phyloP scores from a whole-genome alignment of 1,284 basidiomycete species.

The Ceratobasidium papillatum region DNA sequence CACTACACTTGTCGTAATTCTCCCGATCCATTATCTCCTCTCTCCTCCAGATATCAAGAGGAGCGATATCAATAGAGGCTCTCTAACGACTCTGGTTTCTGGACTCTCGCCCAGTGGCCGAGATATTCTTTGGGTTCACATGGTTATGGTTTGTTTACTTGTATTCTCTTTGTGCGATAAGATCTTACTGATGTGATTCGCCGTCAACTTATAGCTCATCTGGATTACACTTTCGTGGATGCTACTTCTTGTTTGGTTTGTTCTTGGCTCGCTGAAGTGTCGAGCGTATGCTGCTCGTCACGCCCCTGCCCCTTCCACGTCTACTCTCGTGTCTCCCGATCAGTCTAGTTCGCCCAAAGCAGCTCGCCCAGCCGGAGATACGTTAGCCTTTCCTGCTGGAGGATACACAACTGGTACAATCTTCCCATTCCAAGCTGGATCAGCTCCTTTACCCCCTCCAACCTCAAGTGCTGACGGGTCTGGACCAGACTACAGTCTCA shows the following conservation, averaged over 20 bases:
- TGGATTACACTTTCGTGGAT: constrained; percentile 87
- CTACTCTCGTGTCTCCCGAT: constrained; percentile 7
- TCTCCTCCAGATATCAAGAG: constrained; percentile 57
- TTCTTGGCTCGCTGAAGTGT: constrained; percentile 73
- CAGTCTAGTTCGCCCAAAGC: neutral
- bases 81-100: constrained; percentile 78
- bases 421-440: constrained; percentile 23
- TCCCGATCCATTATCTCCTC: constrained; percentile 84
- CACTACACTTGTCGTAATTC: constrained; percentile 79
- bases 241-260: constrained; percentile 77
- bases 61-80: constrained; percentile 78
- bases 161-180: neutral
- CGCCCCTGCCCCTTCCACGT: constrained; percentile 24
- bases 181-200: neutral
- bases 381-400: constrained; percentile 14
- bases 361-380: constrained; percentile 14
- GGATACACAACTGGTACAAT: constrained; percentile 15
- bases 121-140: constrained; percentile 84
- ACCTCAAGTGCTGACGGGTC: constrained; percentile 1
- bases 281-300: constrained; percentile 50
- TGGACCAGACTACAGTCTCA: constrained; percentile 45
- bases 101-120: constrained; percentile 61
- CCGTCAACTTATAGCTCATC: constrained; percentile 56
- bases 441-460: constrained; percentile 16
- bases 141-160: constrained; percentile 58